A percentile compares a stretch with the other conserved stretches of the same genome.
Evolutionary conservation across 441 rosid species (phyloP).

Genomic region (Adansonia madagascariensis): DNA sequence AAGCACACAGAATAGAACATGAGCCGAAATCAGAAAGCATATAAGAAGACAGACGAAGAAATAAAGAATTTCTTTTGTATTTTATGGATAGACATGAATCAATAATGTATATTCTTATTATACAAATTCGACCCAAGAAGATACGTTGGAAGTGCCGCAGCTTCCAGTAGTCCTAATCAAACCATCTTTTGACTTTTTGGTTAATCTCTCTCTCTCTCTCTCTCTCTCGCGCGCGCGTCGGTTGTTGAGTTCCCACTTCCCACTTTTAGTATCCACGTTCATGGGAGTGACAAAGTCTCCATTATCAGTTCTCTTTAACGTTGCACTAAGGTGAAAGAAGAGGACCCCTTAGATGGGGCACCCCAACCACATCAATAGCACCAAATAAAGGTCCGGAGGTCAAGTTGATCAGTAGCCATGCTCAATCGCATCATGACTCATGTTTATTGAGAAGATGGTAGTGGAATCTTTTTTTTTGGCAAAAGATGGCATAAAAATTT

Average conservation of each 20-base stretch:
- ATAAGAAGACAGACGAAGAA: background rate
- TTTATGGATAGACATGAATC: conserved; percentile 4
- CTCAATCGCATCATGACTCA: conserved; percentile 15
- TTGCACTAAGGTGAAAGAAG: conserved; percentile 29
- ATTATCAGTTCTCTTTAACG: conserved; percentile 27
- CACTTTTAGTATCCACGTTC: conserved; percentile 35
- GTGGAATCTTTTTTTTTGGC: conserved; percentile 36
- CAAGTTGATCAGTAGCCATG: conserved; percentile 23
- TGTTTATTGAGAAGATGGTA: conserved; percentile 34
- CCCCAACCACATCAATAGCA: conserved; percentile 22
- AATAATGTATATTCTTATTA: background rate
- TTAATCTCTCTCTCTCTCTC: conserved; percentile 28
- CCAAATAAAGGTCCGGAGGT: background rate
- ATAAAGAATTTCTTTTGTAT: background rate
- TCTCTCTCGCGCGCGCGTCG: background rate
- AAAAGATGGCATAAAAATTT: conserved; percentile 15
- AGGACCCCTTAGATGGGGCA: conserved; percentile 32
- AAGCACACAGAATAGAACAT: background rate
- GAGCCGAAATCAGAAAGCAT: background rate
- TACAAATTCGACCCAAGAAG: background rate
- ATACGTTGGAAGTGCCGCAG: conserved; percentile 19
- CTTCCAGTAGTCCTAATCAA: conserved; percentile 24
- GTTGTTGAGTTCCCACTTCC: conserved; percentile 27
- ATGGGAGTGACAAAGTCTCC: conserved; percentile 36
- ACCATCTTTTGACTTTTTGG: conserved; percentile 32